phyloP scores from a whole-genome alignment of 495 filamentous ascomycete genomes.

The Trypethelium eluteriae region DNA sequence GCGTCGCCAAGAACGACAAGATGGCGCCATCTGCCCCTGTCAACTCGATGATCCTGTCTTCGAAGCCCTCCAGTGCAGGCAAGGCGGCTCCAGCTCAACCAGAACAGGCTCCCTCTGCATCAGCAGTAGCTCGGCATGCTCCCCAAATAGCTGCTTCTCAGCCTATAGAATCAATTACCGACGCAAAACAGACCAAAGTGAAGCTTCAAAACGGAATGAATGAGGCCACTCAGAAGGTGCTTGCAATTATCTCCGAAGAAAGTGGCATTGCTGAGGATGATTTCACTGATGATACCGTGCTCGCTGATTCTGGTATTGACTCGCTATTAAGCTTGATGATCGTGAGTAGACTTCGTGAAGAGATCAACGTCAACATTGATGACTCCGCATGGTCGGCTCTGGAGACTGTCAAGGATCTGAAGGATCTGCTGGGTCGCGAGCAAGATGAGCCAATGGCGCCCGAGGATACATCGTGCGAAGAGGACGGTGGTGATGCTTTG shows the following conservation, averaged over 20 bases:
- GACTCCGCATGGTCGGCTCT: background rate
- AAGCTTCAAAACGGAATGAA: background rate
- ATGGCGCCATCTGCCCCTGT: background rate
- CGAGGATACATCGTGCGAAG: constrained; percentile 5
- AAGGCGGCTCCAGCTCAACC: background rate
- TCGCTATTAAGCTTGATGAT: constrained; percentile 20
- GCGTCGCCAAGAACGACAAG: background rate
- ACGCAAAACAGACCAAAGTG: background rate
- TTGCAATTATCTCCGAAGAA: constrained; percentile 17
- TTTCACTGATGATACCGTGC: constrained; percentile 16
- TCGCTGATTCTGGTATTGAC: constrained; percentile 22
- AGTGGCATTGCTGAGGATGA: constrained; percentile 15
- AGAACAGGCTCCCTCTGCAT: background rate
- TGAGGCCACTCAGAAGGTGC: constrained; percentile 9
- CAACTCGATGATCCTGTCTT: background rate
- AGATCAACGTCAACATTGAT: background rate
- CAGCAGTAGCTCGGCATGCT: background rate
- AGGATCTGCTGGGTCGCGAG: constrained; percentile 4
- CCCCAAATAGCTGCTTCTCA: background rate
- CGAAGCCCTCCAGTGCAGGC: background rate
- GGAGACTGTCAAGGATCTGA: constrained; percentile 1
- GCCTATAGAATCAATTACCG: background rate
- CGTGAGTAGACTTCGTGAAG: constrained; percentile 5
- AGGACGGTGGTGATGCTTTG: background rate
- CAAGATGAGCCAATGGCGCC: background rate